Evolutionary conservation across 768 basidiomycete species (phyloP).

Genomic region (Phylloporus sp.): DNA sequence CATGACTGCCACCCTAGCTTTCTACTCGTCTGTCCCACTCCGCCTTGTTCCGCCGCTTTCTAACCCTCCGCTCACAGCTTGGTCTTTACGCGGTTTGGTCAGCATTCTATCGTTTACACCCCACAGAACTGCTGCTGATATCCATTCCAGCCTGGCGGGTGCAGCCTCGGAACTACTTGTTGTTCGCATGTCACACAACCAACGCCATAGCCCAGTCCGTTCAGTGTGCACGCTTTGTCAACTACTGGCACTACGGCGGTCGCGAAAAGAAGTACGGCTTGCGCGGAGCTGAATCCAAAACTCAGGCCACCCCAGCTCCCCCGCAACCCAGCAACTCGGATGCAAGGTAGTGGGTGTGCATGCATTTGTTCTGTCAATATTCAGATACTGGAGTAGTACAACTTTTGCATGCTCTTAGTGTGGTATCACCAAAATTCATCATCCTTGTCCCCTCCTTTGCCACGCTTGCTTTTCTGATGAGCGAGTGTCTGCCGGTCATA

Average conservation of each 20-base stretch:
- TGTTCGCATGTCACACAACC: constrained; percentile 91
- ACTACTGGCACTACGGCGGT: constrained; percentile 90
- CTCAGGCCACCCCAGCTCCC: constrained; percentile 47
- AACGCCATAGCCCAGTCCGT: constrained; percentile 83
- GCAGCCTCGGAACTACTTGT: constrained; percentile 91
- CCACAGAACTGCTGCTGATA: constrained; percentile 1
- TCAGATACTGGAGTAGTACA: constrained; percentile 17
- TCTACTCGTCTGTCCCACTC: constrained; percentile 77
- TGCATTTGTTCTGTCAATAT: neutral
- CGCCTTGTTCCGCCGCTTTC: constrained; percentile 5
- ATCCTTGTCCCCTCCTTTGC: constrained; percentile 56
- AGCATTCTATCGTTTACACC: neutral
- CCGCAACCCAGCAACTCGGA: constrained; percentile 35
- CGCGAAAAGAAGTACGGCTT: constrained; percentile 63
- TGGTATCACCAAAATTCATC: constrained; percentile 71
- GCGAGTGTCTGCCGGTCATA: constrained; percentile 85
- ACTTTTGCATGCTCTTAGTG: constrained; percentile 1
- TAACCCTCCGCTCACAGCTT: constrained; percentile 31
- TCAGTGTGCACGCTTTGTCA: constrained; percentile 80
- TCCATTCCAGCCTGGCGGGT: constrained; percentile 77
- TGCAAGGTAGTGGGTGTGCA: constrained; percentile 14
- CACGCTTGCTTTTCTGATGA: constrained; percentile 65
- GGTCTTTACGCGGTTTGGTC: constrained; percentile 96
- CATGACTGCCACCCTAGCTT: constrained; percentile 88
- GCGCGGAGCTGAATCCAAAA: constrained; percentile 29